Evolutionary conservation across 805 yeast genomes (phyloP), one percentile per base, ranked within the genome.

Genomic region (Kodamaea kaohsiungensis): DNA sequence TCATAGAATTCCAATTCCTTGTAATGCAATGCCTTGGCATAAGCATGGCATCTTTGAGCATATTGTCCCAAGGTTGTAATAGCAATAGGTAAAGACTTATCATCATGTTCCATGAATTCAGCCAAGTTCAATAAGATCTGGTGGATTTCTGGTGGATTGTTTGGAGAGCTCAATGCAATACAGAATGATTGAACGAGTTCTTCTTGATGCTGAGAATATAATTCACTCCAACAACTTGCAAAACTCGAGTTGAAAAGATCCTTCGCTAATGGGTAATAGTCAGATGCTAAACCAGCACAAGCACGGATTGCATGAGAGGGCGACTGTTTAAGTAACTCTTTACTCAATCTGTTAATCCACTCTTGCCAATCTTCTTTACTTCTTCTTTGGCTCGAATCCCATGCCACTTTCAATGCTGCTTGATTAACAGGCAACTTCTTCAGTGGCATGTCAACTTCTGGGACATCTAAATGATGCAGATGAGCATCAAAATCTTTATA

Each of bases 361-460:
- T 95, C 98, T 62, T 89, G 93, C 99, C 99, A 95, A 61, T 95
- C 99, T 62, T 92, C 98, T 61, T 86, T 86, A 0, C 98, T 90
- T 51, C 96, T 82, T 59, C 93, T 83, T 60, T 90, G 93, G 19
- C 89, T 83, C 25, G 96, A 88, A 61, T 91, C 97, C 98, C 99
- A 95, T 1, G 92, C 90, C 45, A 84, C 82, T 62, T 89, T 87
- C 61, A 95, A 75, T 0, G 83, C 81, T 40, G 76, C 80, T 47
- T 83, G 84, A 56, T 83, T 81, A 13, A 83, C 85, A 0, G 96
- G 92, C 9, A 93, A 73, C 61, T 89, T 89, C 62, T 87, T 85
- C 2, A 87, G 78, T 1, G 88, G 84, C 58, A 86, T 82, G 56
- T 87, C 93, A 16, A 86, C 81, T 15, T 84, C 85, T 2, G 82